Base-by-base conservation (phyloP, 495 filamentous ascomycete species). In the Neurospora sp. region DNA sequence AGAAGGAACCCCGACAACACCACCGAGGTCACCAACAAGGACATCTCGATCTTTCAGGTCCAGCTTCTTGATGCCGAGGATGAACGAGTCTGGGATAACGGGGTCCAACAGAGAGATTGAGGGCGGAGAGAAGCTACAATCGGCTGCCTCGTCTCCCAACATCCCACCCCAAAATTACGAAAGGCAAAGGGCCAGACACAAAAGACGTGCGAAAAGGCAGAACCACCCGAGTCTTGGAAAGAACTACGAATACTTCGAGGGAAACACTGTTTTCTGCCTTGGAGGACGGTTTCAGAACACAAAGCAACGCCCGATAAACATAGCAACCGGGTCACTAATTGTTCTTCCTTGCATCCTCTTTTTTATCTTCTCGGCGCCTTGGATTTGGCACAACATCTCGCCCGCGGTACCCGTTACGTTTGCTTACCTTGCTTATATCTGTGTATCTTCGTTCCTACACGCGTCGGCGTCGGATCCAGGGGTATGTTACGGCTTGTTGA, bases 351-450 rank as follows among this genome's bases (percentile, higher is more conserved):
- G 88, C 39, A 86, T 88, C 38, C 85, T 99, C 48, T 99, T 97
- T 83, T 93, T 97, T 81, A 87, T 82, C 48, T 97, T 90, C 78
- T 97, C 94, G 72, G 96, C 91, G 22, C 89, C 94, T 69, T 99
- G 92, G 89, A 79, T 98, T 69, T 98, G 94, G 93, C 86, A 89
- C 76, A 88, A 98, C 76, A 87, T 97, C 76, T 97, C 94, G 18
- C 96, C 96, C 12, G 95, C 93, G 44, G 91, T 99, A 78, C 96
- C 96, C 66, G 89, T 98, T 74, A 78, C 94, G 40, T 98, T 95
- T 82, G 94, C 89, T 69, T 99, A 98, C 79, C 74, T 97, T 7
- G 97, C 94, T 77, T 92, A 91, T 77, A 84, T 99, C 31, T 96
- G 92, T 81, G 87, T 97, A 48, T 97, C 94, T 20, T 98, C 96